phyloP scores from a whole-genome alignment of 371 early-diverging fungal species.

The Cokeromyces recurvatus region DNA sequence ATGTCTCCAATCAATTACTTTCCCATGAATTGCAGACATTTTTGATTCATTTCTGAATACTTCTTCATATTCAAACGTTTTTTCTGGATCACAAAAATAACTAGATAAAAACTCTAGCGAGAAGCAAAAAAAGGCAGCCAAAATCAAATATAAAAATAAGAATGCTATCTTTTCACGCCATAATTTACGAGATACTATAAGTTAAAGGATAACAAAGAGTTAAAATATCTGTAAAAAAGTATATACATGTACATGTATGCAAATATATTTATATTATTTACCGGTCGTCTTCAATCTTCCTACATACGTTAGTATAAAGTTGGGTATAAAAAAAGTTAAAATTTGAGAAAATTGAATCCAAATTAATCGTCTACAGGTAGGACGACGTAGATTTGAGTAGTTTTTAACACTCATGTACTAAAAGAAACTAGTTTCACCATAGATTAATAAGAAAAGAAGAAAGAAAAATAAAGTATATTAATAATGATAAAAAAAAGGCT shows the following conservation, averaged over 20 bases:
- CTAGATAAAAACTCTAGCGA: slow-evolving; percentile 42
- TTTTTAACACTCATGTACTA: slow-evolving; percentile 19
- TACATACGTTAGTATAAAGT: slow-evolving; percentile 22
- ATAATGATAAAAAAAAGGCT: no score
- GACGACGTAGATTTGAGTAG: slow-evolving; percentile 18
- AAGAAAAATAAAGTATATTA: slow-evolving; percentile 2
- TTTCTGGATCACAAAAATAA: slow-evolving; percentile 39
- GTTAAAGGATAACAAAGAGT: neutral
- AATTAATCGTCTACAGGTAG: slow-evolving; percentile 21
- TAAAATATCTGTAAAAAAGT: neutral
- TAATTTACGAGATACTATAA: slow-evolving; percentile 34
- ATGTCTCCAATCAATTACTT: slow-evolving; percentile 33
- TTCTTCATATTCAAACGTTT: slow-evolving; percentile 15
- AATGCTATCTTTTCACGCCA: slow-evolving; percentile 50
- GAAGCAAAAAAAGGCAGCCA: slow-evolving; percentile 30
- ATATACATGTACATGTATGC: slow-evolving; percentile 15
- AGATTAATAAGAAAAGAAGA: slow-evolving; percentile 10
- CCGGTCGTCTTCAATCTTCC: slow-evolving; percentile 27
- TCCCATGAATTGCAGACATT: slow-evolving; percentile 33
- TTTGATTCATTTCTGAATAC: slow-evolving; percentile 30
- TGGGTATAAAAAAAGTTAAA: slow-evolving; percentile 27
- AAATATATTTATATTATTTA: no score
- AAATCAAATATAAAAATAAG: slow-evolving; percentile 20
- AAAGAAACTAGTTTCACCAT: slow-evolving; percentile 14
- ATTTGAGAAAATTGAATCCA: slow-evolving; percentile 24